phyloP scores from a whole-genome alignment of 345 rosid species.

The Physaria fendleri region DNA sequence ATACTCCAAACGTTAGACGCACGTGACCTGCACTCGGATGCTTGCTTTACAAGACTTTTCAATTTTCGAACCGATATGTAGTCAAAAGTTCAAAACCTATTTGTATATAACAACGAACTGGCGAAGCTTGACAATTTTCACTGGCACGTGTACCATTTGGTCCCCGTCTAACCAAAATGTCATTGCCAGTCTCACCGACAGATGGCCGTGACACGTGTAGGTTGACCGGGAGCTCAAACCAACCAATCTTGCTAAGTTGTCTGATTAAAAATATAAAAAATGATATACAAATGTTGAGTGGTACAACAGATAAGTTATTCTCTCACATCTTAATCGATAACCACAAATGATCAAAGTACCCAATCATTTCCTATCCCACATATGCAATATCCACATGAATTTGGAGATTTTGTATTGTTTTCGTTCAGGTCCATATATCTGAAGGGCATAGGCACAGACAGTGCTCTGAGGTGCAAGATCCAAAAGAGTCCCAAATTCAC shows the following conservation, averaged over 20 bases:
- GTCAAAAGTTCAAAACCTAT: no score
- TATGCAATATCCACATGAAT: neutral
- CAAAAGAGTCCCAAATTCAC: neutral
- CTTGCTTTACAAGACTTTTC: conserved; percentile 22
- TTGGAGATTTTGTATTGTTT: neutral
- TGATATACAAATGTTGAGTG: neutral
- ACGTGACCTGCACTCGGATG: conserved; percentile 28
- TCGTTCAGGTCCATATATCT: neutral
- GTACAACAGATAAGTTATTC: neutral
- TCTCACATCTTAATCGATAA: neutral
- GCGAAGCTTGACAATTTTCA: neutral
- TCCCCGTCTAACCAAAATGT: neutral
- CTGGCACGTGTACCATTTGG: conserved; percentile 1
- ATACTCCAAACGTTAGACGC: conserved; percentile 8
- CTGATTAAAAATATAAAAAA: neutral
- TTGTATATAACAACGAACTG: neutral
- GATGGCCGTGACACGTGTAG: conserved; percentile 4
- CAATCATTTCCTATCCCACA: neutral
- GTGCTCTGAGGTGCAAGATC: neutral
- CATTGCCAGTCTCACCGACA: neutral
- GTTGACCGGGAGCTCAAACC: neutral
- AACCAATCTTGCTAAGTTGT: neutral
- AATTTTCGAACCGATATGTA: neutral
- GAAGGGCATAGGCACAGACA: neutral
- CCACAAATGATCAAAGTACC: neutral